Evolutionary conservation across 768 basidiomycete genomes (phyloP).

Genomic region (Hygrocybe punicea): DNA sequence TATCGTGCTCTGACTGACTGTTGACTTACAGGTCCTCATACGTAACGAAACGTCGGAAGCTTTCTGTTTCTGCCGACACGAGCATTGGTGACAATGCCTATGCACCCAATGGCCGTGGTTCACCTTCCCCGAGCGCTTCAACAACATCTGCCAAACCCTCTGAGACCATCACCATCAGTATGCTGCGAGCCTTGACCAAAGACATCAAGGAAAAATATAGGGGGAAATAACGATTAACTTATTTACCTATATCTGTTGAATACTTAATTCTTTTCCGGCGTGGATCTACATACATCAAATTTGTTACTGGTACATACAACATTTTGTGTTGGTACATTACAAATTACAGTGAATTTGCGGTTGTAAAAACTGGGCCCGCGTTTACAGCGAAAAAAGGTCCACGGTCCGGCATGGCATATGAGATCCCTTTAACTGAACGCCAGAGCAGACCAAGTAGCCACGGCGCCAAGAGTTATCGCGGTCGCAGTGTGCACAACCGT

Average conservation of each 20-base stretch:
- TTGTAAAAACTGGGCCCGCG: background rate
- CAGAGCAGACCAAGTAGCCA: slow-evolving; percentile 69
- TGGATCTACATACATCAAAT: background rate
- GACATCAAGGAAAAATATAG: slow-evolving; percentile 51
- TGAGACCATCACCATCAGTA: slow-evolving; percentile 57
- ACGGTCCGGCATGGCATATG: background rate
- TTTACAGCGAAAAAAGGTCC: background rate
- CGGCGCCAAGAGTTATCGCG: slow-evolving; percentile 62
- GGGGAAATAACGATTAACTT: background rate
- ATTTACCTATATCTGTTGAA: background rate
- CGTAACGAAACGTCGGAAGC: slow-evolving; percentile 43
- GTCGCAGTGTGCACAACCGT: slow-evolving; percentile 57
- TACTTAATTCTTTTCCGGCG: no score
- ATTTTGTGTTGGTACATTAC: background rate
- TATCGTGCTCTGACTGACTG: slow-evolving; percentile 2
- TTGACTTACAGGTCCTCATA: slow-evolving; percentile 17
- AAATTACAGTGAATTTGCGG: background rate
- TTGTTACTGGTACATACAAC: background rate
- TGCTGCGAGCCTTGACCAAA: slow-evolving; percentile 59
- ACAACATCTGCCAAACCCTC: slow-evolving; percentile 34
- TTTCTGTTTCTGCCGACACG: slow-evolving; percentile 35
- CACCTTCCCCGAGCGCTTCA: slow-evolving; percentile 48
- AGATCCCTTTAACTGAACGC: slow-evolving; percentile 43
- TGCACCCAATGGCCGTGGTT: slow-evolving; percentile 35
- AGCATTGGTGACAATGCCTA: slow-evolving; percentile 32